Conservation (phyloP, 768 basidiomycete genomes). For the Candolleomyces efflorescens region DNA sequence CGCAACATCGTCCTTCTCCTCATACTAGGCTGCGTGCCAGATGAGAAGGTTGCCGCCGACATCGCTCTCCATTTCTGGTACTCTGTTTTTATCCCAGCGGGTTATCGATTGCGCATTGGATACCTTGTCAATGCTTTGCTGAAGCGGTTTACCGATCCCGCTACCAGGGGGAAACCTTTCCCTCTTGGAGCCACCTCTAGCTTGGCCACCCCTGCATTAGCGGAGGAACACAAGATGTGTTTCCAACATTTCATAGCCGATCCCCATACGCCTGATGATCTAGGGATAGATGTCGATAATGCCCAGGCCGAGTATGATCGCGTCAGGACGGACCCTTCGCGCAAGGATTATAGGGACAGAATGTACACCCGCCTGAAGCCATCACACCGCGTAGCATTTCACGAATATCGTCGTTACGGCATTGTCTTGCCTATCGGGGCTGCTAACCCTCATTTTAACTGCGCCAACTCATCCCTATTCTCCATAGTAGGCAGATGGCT, state of each 20-base stretch:
- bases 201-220: constrained; percentile 4
- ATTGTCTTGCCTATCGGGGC: constrained; percentile 48
- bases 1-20: constrained; percentile 41
- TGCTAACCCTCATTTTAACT: constrained; percentile 33
- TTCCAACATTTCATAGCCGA: neutral
- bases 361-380: constrained; percentile 31
- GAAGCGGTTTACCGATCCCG: neutral
- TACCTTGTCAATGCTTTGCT: constrained; percentile 17
- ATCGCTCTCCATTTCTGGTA: constrained; percentile 47
- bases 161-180: neutral
- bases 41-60: constrained; percentile 33
- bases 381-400: constrained; percentile 41
- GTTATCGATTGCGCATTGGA: constrained; percentile 17
- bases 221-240: neutral
- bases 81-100: constrained; percentile 35
- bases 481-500: constrained; percentile 31
- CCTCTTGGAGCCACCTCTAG: neutral
- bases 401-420: constrained; percentile 35
- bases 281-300: constrained; percentile 7
- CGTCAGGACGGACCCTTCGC: constrained; percentile 30
- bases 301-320: constrained; percentile 28
- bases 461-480: constrained; percentile 38
- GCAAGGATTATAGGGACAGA: constrained; percentile 35
- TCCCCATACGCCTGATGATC: neutral
- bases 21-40: constrained; percentile 32